Conservation (phyloP, 495 filamentous ascomycete genomes). For the Cercophora sp. region DNA sequence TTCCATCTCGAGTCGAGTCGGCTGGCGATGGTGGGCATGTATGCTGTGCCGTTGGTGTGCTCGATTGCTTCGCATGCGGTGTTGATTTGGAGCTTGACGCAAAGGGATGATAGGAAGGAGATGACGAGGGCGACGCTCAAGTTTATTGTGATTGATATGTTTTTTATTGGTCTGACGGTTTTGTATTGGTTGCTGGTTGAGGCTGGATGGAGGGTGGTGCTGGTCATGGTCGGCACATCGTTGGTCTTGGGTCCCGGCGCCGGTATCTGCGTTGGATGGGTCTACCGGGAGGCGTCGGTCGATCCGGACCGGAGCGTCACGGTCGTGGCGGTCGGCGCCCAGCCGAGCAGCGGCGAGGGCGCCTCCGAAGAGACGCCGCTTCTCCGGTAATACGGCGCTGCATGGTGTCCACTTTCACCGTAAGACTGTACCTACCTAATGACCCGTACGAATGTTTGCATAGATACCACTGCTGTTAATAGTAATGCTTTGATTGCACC, state of each 20-base stretch:
- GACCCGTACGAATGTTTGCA: too few species aligned
- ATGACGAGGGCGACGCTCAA: conserved; percentile 36
- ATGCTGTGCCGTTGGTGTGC: conserved; percentile 31
- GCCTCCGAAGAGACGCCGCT: conserved; percentile 30
- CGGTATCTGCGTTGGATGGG: conserved; percentile 34
- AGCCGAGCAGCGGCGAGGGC: conserved; percentile 7
- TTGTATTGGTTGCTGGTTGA: conserved; percentile 42
- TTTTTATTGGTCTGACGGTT: conserved; percentile 32
- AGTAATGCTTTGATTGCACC: too few species aligned
- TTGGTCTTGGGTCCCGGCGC: conserved; percentile 36
- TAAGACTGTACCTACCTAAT: too few species aligned
- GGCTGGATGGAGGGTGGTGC: conserved; percentile 27
- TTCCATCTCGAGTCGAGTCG: conserved; percentile 33
- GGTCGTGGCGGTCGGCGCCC: conserved; percentile 27
- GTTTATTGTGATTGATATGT: conserved; percentile 33
- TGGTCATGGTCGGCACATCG: conserved; percentile 26
- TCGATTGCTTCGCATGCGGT: conserved; percentile 30
- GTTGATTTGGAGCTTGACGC: conserved; percentile 28
- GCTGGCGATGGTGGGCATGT: conserved; percentile 24
- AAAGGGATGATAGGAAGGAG: conserved; percentile 33
- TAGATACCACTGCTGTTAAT: too few species aligned
- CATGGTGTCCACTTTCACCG: too few species aligned
- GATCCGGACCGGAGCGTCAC: conserved; percentile 27
- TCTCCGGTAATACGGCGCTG: too few species aligned
- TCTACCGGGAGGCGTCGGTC: conserved; percentile 33